These are phyloP conservation scores for Umbellularia californica DNA, from an alignment of 164 flowering plant species.

Conservation along the genomic window DNA sequence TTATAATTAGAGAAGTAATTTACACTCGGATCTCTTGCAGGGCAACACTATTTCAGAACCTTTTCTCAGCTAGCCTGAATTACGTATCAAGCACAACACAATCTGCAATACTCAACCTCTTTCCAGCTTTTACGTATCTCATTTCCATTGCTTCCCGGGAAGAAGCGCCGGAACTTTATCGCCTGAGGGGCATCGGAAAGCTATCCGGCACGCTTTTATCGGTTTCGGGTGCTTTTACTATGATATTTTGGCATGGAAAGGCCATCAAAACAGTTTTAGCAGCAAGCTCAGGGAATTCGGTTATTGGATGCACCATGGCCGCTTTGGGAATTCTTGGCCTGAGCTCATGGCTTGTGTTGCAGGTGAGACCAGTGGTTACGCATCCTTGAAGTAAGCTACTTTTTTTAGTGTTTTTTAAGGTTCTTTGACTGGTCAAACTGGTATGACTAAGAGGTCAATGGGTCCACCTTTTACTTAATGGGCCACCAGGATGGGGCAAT, in stretches of 20 bases:
- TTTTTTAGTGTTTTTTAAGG: no score
- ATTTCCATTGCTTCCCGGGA: constrained; percentile 11
- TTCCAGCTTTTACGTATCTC: constrained; percentile 18
- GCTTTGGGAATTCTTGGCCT: constrained; percentile 10
- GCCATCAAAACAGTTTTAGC: not conserved
- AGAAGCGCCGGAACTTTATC: constrained; percentile 14
- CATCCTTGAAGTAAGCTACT: no score
- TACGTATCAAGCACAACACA: constrained; percentile 16
- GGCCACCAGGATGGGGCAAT: no score
- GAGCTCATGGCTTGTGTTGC: constrained; percentile 17
- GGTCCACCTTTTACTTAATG: no score
- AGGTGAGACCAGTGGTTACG: constrained; percentile 6
- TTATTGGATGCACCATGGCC: constrained; percentile 11
- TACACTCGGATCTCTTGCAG: constrained; percentile 2
- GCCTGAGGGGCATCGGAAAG: constrained; percentile 15
- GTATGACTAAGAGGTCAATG: no score
- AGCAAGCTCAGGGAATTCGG: constrained; percentile 1
- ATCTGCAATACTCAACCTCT: constrained; percentile 15
- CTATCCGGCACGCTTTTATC: constrained; percentile 12
- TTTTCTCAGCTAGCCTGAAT: constrained; percentile 16
- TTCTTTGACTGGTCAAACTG: no score
- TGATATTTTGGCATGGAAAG: constrained; percentile 11
- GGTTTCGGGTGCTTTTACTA: constrained; percentile 9
- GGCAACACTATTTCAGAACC: constrained; percentile 18
- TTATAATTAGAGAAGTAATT: not conserved